Evolutionary conservation across 2,329 filamentous ascomycete genomes (phyloP).

Genomic region (Fusarium citri): DNA sequence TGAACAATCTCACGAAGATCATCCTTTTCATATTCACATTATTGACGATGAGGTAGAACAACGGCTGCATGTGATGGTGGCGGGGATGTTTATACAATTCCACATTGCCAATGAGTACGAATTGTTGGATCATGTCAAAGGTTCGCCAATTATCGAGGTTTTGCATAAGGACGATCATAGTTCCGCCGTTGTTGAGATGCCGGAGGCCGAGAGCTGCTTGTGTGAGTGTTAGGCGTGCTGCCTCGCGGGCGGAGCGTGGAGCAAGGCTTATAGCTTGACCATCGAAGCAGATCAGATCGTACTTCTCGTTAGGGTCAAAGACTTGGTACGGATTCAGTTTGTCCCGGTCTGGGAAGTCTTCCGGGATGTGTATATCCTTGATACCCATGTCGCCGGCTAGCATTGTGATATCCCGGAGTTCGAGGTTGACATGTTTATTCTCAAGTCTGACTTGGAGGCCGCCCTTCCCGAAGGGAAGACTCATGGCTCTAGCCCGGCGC

Average conservation of each 20-base stretch:
- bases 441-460: constrained; percentile 55
- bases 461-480: constrained; percentile 53
- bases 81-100: constrained; percentile 58
- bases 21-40: constrained; percentile 50
- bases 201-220: constrained; percentile 61
- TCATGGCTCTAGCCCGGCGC: constrained; percentile 51
- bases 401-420: constrained; percentile 62
- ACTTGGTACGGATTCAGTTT: constrained; percentile 34
- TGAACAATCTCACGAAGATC: no score
- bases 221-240: constrained; percentile 49
- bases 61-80: constrained; percentile 57
- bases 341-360: constrained; percentile 28
- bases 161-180: constrained; percentile 64
- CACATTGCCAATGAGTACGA: constrained; percentile 54
- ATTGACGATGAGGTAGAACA: constrained; percentile 65
- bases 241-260: constrained; percentile 48
- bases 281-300: constrained; percentile 61
- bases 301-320: constrained; percentile 35
- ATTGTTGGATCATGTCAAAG: constrained; percentile 52
- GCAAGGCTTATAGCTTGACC: constrained; percentile 60
- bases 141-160: constrained; percentile 57
- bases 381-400: constrained; percentile 59
- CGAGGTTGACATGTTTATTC: constrained; percentile 1
- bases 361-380: no score
- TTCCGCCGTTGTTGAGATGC: constrained; percentile 59